phyloP scores from a whole-genome alignment of 2,329 filamentous ascomycete genomes.

The Pestalotiopsis sp. region DNA sequence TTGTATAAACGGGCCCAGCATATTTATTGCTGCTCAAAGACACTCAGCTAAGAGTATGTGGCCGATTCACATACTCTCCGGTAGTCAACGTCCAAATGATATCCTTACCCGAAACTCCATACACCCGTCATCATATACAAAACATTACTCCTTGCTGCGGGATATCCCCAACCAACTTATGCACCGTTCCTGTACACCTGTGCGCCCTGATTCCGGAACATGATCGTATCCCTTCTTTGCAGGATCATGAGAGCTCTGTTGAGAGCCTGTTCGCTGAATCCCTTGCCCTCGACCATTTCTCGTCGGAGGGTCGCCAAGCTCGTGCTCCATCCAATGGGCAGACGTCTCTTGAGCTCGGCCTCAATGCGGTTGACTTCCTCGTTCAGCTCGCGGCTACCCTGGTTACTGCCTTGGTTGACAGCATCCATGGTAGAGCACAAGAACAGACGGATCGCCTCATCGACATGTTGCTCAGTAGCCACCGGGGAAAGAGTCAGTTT shows the following conservation, averaged over 20 bases:
- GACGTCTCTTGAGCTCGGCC: conserved; percentile 79
- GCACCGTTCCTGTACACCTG: conserved; percentile 76
- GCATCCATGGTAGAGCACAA: conserved; percentile 97
- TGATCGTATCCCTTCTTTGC: conserved; percentile 84
- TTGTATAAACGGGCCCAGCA: not conserved
- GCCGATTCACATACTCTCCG: not conserved
- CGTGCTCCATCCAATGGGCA: conserved; percentile 96
- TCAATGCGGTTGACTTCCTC: conserved; percentile 88
- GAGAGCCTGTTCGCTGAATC: conserved; percentile 84
- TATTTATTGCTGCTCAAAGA: not conserved
- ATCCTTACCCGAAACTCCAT: conserved; percentile 11
- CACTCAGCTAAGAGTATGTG: not conserved
- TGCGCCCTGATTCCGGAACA: conserved; percentile 75
- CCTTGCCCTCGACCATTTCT: conserved; percentile 90
- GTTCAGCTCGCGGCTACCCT: conserved; percentile 85
- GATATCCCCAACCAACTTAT: conserved; percentile 34
- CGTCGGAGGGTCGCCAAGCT: conserved; percentile 82
- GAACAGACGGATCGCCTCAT: conserved; percentile 97
- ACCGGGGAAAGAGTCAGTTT: conserved; percentile 86
- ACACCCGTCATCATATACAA: conserved; percentile 10
- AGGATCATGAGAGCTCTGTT: conserved; percentile 84
- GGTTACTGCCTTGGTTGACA: conserved; percentile 83
- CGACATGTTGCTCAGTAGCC: conserved; percentile 88
- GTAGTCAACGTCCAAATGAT: not conserved
- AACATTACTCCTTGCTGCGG: not conserved